Base-by-base conservation (phyloP, 345 rosid species). In the Atalantia buxifolia region DNA sequence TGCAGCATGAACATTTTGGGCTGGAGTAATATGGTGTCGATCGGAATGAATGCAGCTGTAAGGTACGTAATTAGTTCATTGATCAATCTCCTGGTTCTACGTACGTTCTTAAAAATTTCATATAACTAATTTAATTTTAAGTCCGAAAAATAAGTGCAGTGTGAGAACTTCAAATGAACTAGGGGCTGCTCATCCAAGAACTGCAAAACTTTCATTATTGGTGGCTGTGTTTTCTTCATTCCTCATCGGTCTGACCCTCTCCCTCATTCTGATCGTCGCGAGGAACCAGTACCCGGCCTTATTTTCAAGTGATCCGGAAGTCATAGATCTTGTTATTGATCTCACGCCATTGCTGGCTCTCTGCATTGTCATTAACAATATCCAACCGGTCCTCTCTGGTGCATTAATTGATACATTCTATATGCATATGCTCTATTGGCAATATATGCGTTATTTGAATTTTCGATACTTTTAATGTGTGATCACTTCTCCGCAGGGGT, bases 341-440 rank as follows among this genome's bases (percentile, higher is more conserved):
- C 86, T 95, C 36, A 95, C 99, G 5, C 97, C 99, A 4, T 56
- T 92, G 69, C 84, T 93, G 13, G 89, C 92, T 27, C 35, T 84
- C 18, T 88, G 93, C 84, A 89, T 95, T 45, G 76, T 88, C 84
- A 88, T 89, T 73, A 84, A 92, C 84, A 90, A 83, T 75, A 77
- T 90, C 55, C 99, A 95, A 50, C 99, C 98, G 5, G 97, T 95
- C 62, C 94, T 95, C 62, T 93, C 99, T 1, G 99, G 98, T 12
- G 13, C 7, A 28, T 63, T 9, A 45, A 45, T 13, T 45, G 50
- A 45, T 40, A 9, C 45, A 40, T 45, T 12, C 18, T 3, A 45
- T 14, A 13, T 13, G 13, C 18, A 14, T 28, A 40, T 68, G 19
- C 42, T 24, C 50, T 8, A 7, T 33, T 21, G 9, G 14, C 48